Evolutionary conservation across 257 asterid genomes (phyloP).

Genomic region (Scutellaria baicalensis): DNA sequence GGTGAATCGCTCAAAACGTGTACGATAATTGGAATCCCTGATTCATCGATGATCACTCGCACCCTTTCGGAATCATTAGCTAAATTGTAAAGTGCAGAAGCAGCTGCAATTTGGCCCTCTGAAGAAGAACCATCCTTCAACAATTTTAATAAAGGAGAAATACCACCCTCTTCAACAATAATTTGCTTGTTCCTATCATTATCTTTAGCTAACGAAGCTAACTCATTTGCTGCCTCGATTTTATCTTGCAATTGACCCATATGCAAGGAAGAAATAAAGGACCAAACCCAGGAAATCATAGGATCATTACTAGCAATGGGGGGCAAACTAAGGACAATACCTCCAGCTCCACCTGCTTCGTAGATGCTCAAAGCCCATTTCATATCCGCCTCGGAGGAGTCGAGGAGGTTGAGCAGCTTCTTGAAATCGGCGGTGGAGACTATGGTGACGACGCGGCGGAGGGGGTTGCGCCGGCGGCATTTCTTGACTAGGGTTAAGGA

Average conservation of each 20-base stretch:
- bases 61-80: constrained; percentile 56
- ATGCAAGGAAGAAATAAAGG: constrained; percentile 57
- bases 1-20: constrained; percentile 55
- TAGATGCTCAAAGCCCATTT: constrained; percentile 60
- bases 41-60: constrained; percentile 37
- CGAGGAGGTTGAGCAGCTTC: constrained; percentile 48
- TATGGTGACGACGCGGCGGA: constrained; percentile 58
- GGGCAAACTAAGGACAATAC: constrained; percentile 60
- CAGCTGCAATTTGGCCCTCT: constrained; percentile 70
- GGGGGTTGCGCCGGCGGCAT: constrained; percentile 53
- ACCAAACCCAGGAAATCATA: constrained; percentile 83
- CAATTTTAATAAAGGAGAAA: constrained; percentile 54
- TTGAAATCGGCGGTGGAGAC: constrained; percentile 70
- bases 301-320: constrained; percentile 90
- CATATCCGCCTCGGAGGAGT: constrained; percentile 72
- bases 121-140: constrained; percentile 51
- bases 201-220: constrained; percentile 69
- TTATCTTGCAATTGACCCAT: constrained; percentile 57
- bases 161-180: constrained; percentile 78
- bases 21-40: constrained; percentile 53
- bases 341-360: constrained; percentile 59
- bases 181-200: constrained; percentile 82
- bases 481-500: constrained; percentile 52
- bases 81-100: constrained; percentile 40
- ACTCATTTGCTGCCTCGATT: constrained; percentile 59